phyloP scores from a whole-genome alignment of 108 stramenopile genomes.

The Nannochloropsis salina region DNA sequence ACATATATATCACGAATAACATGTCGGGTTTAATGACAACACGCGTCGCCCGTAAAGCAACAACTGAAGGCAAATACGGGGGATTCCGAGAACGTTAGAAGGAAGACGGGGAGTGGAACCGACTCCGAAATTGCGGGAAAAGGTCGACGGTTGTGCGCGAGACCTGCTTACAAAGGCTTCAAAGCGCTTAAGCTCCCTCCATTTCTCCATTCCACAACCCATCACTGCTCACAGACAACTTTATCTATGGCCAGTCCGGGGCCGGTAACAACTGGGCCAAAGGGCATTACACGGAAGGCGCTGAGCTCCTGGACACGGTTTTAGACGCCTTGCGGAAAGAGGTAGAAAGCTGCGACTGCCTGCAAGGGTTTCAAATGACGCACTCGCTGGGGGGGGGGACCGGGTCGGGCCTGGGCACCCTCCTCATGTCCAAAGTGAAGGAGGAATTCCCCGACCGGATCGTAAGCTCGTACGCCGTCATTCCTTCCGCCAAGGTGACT shows the following conservation, averaged over 20 bases:
- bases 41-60: no score
- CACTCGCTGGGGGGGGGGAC: constrained; percentile 43
- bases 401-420: constrained; percentile 40
- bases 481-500: constrained; percentile 33
- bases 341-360: constrained; percentile 75
- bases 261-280: constrained; percentile 89
- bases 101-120: no score
- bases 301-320: constrained; percentile 85
- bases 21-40: no score
- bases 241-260: constrained; percentile 85
- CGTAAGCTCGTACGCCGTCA: constrained; percentile 32
- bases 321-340: constrained; percentile 91
- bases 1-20: no score
- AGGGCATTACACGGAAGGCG: constrained; percentile 95
- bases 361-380: constrained; percentile 61
- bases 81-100: no score
- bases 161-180: no score
- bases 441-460: constrained; percentile 39
- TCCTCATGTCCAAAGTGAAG: constrained; percentile 37
- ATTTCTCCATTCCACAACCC: no score
- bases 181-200: no score
- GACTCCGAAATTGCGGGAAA: no score
- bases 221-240: constrained; percentile 64
- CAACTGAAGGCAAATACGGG: no score
- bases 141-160: no score